A percentile compares a stretch with the other conserved stretches of the same genome.
phyloP scores from a whole-genome alignment of 805 yeast genomes.

The Wickerhamomyces tratensis region DNA sequence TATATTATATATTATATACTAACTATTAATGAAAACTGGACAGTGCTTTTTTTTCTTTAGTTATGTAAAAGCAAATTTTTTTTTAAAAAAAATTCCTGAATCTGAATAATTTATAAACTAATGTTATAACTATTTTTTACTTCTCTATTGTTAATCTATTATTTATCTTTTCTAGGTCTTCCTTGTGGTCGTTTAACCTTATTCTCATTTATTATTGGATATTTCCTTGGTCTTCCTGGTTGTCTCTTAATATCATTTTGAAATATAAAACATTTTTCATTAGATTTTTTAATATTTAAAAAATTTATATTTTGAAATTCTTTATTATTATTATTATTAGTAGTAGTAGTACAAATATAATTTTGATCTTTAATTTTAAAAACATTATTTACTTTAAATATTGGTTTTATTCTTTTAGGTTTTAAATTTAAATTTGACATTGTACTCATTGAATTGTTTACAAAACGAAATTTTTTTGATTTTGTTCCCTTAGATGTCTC shows the following conservation, averaged over 20 bases:
- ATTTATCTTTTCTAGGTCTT: slow-evolving; percentile 15
- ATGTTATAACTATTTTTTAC: no score
- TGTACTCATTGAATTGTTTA: slow-evolving; percentile 13
- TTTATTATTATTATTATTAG: no score
- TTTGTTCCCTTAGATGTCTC: neutral
- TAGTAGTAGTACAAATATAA: no score
- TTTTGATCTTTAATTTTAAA: slow-evolving; percentile 4
- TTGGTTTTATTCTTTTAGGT: slow-evolving; percentile 15
- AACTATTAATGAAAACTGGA: no score
- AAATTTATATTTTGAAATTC: no score
- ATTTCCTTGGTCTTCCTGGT: slow-evolving; percentile 42
- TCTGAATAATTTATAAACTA: no score
- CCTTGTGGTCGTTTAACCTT: slow-evolving; percentile 24
- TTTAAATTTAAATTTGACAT: slow-evolving; percentile 10
- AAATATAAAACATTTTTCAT: slow-evolving; percentile 1
- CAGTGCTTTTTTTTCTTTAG: no score
- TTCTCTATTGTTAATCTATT: no score
- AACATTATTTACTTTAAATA: slow-evolving; percentile 10
- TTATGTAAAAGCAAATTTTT: no score
- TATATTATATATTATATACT: no score
- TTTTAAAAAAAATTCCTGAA: no score
- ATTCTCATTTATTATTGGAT: slow-evolving; percentile 36
- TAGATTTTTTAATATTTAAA: neutral
- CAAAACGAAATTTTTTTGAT: slow-evolving; percentile 12
- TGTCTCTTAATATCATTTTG: slow-evolving; percentile 24